Percentiles rank a stretch among this genome's conserved stretches.
These are phyloP conservation scores for Diaporthe ilicicola DNA, from an alignment of 2,329 filamentous ascomycete genomes.

Conservation along the genomic window DNA sequence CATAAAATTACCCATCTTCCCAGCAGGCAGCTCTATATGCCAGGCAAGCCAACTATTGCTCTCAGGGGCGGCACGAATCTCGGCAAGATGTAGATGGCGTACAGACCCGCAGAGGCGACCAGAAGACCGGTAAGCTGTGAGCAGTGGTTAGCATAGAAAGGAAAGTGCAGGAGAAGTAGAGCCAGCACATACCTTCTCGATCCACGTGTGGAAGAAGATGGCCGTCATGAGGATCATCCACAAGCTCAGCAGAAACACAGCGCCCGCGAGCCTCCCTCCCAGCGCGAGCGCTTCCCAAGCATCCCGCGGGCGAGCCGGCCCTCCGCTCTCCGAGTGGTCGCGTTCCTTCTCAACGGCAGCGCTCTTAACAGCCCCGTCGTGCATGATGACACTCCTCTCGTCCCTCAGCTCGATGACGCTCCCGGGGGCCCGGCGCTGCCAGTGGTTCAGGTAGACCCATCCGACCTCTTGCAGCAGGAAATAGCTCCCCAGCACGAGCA, in stretches of 20 bases:
- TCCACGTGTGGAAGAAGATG: conserved; percentile 98
- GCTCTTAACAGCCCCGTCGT: conserved; percentile 71
- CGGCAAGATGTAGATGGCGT: conserved; percentile 60
- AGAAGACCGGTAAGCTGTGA: conserved; percentile 62
- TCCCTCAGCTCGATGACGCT: conserved; percentile 54
- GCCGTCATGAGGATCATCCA: conserved; percentile 99
- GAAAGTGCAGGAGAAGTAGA: too few relatives aligned
- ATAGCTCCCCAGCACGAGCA: conserved; percentile 84
- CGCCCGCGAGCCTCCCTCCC: conserved; percentile 64
- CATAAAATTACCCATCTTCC: background rate
- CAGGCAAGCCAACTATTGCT: conserved; percentile 58
- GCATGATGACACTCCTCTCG: conserved; percentile 71
- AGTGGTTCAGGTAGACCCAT: conserved; percentile 62
- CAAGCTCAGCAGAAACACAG: conserved; percentile 75
- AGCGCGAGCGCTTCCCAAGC: conserved; percentile 49
- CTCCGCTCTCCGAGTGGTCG: conserved; percentile 30
- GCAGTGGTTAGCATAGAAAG: conserved; percentile 36
- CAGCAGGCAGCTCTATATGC: conserved; percentile 48
- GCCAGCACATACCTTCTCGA: conserved; percentile 78
- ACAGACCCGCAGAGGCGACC: conserved; percentile 56
- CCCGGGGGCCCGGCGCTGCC: conserved; percentile 41
- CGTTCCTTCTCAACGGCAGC: conserved; percentile 57
- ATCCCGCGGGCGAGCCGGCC: conserved; percentile 29
- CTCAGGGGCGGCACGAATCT: conserved; percentile 58
- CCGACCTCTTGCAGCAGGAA: conserved; percentile 83